Evolutionary conservation across 805 yeast species (phyloP), one percentile per base, ranked within the genome.

Genomic region (Schizosaccharomyces osmophilus): DNA sequence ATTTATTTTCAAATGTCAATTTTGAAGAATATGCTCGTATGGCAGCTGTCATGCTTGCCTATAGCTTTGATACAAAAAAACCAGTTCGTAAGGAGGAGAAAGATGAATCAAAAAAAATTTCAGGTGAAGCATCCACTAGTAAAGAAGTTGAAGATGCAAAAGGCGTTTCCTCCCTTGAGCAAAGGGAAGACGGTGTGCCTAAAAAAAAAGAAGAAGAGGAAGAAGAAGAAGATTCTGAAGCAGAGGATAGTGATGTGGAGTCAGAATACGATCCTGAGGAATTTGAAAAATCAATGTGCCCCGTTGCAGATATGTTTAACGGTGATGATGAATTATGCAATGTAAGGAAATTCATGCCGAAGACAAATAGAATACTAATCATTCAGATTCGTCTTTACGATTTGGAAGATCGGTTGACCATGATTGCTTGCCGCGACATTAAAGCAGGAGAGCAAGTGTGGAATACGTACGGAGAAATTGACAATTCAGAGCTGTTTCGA

Each of bases 381-480:
- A 39, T 9, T 26, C 24, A 51, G 57, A 29, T 51, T 51, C 62
- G 62, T 42, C 51, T 65, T 6, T 63, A 64, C 59, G 65, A 64
- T 43, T 63, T 63, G 1, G 65, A 71, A 0, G 78, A 32, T 9
- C 29, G 74, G 4, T 72, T 89, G 42, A 80, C 79, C n/a, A 87
- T 93, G 94, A 76, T 78, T 59, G 79, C 95, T 1, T 79, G 79
- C 8, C 78, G 78, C 62, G 70, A 73, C 3, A 89, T 90, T 48
- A 62, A 69, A 4, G 72, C 72, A 43, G 88, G 85, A 2, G 84
- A 81, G 41, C 97, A 93, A 69, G 75, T 90, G 3, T 89, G 79
- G 72, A 90, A 90, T 71, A 84, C 87, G 0, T 90, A 93, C 69
- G 94, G 95, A 0, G 93, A 88, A 57, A 82, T 85, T 65, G 93